Evolutionary conservation across 148 eudicot species (phyloP).

Genomic region (Bassia scoparia): DNA sequence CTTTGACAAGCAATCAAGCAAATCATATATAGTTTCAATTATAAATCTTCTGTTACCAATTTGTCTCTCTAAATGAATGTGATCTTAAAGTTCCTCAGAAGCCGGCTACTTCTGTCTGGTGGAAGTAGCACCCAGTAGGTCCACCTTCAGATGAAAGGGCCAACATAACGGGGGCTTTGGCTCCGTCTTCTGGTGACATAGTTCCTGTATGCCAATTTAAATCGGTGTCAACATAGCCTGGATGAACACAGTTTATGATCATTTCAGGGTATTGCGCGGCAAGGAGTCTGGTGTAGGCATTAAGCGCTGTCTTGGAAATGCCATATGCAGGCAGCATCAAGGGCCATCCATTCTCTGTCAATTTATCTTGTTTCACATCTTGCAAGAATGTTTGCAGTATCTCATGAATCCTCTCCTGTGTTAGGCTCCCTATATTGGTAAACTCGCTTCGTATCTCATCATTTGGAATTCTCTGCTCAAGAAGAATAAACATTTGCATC

Average conservation of each 20-base stretch:
- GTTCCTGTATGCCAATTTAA: slow-evolving; percentile 21
- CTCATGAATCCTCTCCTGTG: slow-evolving; percentile 21
- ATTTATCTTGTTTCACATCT: slow-evolving; percentile 16
- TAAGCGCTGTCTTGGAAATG: slow-evolving; percentile 29
- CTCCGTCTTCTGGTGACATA: slow-evolving; percentile 25
- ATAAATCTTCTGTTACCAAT: too few species aligned
- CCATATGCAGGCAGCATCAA: slow-evolving; percentile 28
- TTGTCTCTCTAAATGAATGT: neutral
- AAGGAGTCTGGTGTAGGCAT: slow-evolving; percentile 28
- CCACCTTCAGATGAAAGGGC: slow-evolving; percentile 23
- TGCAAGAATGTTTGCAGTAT: slow-evolving; percentile 22
- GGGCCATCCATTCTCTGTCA: slow-evolving; percentile 30
- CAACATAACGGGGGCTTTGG: slow-evolving; percentile 14
- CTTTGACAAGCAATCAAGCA: neutral
- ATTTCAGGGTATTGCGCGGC: slow-evolving; percentile 19
- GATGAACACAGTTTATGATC: slow-evolving; percentile 33
- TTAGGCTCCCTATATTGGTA: slow-evolving; percentile 19
- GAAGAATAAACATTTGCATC: neutral
- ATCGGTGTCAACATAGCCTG: slow-evolving; percentile 30
- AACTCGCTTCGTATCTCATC: slow-evolving; percentile 18
- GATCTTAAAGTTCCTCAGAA: slow-evolving; percentile 10
- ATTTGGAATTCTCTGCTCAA: slow-evolving; percentile 25
- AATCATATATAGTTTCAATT: too few species aligned
- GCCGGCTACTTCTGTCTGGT: slow-evolving; percentile 11
- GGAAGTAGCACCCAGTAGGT: slow-evolving; percentile 25